Base-by-base conservation (phyloP, 192 early-diverging fungal genomes). In the Coemansia sp. region DNA sequence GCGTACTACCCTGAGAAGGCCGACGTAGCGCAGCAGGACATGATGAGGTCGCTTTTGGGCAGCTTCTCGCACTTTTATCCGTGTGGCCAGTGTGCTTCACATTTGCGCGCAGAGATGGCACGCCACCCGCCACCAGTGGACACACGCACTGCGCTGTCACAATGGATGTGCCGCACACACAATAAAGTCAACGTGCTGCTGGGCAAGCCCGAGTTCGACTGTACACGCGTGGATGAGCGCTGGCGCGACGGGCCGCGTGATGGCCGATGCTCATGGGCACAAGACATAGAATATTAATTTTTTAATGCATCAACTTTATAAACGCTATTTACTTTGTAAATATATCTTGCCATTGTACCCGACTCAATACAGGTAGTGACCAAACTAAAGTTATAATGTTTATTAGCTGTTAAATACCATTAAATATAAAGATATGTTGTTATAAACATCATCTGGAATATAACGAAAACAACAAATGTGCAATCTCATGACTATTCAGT, bases 141-240 rank as follows among this genome's bases (percentile, higher is more conserved):
- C 7, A 87, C 81, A 25, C 86, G 91, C 23, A 59, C 73, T 44
- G 80, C 67, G 6, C 83, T 99, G 28, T 81, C 83, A 43, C 82
- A 82, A 66, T 99, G 95, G 95, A 80, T 99, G 56, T 99, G 97
- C 77, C 80, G 87, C 47, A 84, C 92, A 53, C 97, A 99, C 76
- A 99, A 99, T 23, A 51, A 93, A 67, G 95, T 97, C 32, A 99
- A 99, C 68, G 85, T 82, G 49, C 80, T 89, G 60, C 74, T 92
- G 45, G 93, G 91, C 14, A 97, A 99, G 70, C 84, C 85, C 3
- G 68, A 77, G 33, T 99, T 99, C 84, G 95, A 99, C 75, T 99
- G 97, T 76, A 73, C 84, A 23, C 95, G 92, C 71, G 85, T 95
- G 6, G 90, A 91, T 76, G 95, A 99, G 71, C 75, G 97, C 30